These are phyloP conservation scores for Aspergillus avenaceus DNA, from an alignment of 495 filamentous ascomycete genomes.

Conservation along the genomic window DNA sequence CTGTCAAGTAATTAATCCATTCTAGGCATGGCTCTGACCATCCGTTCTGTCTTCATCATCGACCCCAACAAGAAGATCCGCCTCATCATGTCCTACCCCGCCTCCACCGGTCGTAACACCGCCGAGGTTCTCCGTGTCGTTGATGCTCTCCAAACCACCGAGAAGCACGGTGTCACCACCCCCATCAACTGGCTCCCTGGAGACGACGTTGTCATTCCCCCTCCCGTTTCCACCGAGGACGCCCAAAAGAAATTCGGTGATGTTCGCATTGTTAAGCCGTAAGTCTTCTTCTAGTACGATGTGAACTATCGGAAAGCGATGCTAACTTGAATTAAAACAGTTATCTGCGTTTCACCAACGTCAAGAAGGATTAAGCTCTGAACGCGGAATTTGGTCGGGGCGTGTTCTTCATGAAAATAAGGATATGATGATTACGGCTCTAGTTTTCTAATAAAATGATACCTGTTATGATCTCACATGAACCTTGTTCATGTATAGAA, in stretches of 20 bases:
- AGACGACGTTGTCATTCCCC: constrained; percentile 95
- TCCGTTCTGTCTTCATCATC: constrained; percentile 98
- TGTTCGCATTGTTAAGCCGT: constrained; percentile 92
- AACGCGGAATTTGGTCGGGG: constrained; percentile 8
- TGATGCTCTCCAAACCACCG: constrained; percentile 94
- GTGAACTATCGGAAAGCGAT: background rate
- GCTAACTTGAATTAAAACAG: constrained; percentile 25
- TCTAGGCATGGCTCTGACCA: constrained; percentile 79
- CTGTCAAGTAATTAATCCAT: constrained; percentile 1
- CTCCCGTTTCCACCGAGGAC: constrained; percentile 77
- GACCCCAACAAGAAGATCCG: constrained; percentile 98
- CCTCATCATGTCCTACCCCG: constrained; percentile 92
- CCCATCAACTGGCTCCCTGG: constrained; percentile 88
- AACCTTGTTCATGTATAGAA: background rate
- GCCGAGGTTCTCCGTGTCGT: constrained; percentile 93
- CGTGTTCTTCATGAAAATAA: constrained; percentile 3
- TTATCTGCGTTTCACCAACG: constrained; percentile 46
- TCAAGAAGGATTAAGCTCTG: constrained; percentile 31
- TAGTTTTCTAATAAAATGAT: constrained; percentile 16
- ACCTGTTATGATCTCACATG: constrained; percentile 5
- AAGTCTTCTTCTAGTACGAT: constrained; percentile 28
- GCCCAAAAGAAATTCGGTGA: constrained; percentile 89
- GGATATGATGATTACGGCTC: constrained; percentile 11
- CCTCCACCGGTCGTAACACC: constrained; percentile 94
- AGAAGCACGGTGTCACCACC: constrained; percentile 92